A percentile compares a stretch with the other conserved stretches of the same genome.
Conservation (phyloP, 768 basidiomycete species). For the Termitomyces sp. region DNA sequence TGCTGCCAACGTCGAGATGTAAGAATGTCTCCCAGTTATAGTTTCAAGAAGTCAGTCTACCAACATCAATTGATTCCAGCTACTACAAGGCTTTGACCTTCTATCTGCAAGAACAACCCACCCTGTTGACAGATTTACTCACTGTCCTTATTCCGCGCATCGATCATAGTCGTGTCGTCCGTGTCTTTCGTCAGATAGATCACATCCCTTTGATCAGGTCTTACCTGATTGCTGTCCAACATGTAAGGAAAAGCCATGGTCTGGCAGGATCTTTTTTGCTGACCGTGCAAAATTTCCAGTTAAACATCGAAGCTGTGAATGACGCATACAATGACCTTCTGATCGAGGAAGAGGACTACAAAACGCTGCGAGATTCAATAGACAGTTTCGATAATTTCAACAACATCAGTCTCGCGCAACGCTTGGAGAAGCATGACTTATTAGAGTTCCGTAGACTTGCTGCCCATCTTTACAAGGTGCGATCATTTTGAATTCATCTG, state of each 20-base stretch:
- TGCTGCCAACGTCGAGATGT: slow-evolving; percentile 98
- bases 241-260: slow-evolving; percentile 44
- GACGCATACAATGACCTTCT: slow-evolving; percentile 97
- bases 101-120: slow-evolving; percentile 93
- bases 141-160: slow-evolving; percentile 90
- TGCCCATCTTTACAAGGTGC: slow-evolving; percentile 91
- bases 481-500: slow-evolving; percentile 4
- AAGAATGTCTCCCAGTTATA: slow-evolving; percentile 16
- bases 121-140: slow-evolving; percentile 87
- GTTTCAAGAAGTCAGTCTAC: neutral
- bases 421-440: slow-evolving; percentile 84
- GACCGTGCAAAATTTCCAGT: slow-evolving; percentile 30
- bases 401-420: slow-evolving; percentile 77
- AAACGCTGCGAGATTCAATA: slow-evolving; percentile 94
- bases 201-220: slow-evolving; percentile 94
- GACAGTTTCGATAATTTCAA: slow-evolving; percentile 99
- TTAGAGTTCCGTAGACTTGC: slow-evolving; percentile 94
- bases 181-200: slow-evolving; percentile 92
- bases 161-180: slow-evolving; percentile 92
- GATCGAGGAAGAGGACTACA: slow-evolving; percentile 98
- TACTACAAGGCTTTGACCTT: slow-evolving; percentile 95
- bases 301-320: slow-evolving; percentile 96
- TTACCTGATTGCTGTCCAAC: slow-evolving; percentile 96
- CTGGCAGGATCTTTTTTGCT: neutral
- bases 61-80: slow-evolving; percentile 29